Percentiles rank a stretch among this genome's conserved stretches.
These are phyloP conservation scores for Capsella rubella DNA, from an alignment of 441 rosid species.

Conservation along the genomic window DNA sequence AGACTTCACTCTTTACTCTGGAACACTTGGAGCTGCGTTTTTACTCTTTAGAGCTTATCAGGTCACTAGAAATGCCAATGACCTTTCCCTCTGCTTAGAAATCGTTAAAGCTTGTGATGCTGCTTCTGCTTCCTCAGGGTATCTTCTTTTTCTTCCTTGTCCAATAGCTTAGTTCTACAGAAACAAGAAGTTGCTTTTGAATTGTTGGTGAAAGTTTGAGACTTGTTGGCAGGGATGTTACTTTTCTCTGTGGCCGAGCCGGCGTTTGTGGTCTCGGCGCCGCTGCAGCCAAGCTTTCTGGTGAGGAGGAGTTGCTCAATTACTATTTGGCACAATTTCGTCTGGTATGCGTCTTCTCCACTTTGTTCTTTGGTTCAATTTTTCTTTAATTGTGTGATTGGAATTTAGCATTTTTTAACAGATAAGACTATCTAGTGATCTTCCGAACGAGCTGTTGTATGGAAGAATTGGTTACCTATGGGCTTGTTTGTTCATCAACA, in stretches of 20 bases:
- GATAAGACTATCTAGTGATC: constrained; percentile 56
- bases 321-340: constrained; percentile 54
- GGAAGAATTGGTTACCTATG: constrained; percentile 67
- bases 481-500: constrained; percentile 68
- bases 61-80: constrained; percentile 49
- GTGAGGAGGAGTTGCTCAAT: constrained; percentile 44
- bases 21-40: constrained; percentile 62
- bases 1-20: constrained; percentile 59
- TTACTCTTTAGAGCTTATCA: constrained; percentile 58
- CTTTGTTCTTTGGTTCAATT: not conserved
- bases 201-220: not conserved
- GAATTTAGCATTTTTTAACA: constrained; percentile 22
- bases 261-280: constrained; percentile 67
- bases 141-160: constrained; percentile 11
- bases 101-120: constrained; percentile 59
- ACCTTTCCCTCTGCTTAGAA: constrained; percentile 57
- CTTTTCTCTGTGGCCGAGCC: constrained; percentile 67
- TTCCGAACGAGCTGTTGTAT: constrained; percentile 63
- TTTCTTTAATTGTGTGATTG: not conserved
- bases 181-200: not conserved
- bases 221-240: constrained; percentile 46
- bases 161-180: not conserved
- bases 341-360: constrained; percentile 44
- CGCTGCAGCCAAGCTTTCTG: constrained; percentile 56
- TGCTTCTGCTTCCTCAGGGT: constrained; percentile 54